phyloP scores from a whole-genome alignment of 108 stramenopile species.

The Nannochloropsis gaditana region DNA sequence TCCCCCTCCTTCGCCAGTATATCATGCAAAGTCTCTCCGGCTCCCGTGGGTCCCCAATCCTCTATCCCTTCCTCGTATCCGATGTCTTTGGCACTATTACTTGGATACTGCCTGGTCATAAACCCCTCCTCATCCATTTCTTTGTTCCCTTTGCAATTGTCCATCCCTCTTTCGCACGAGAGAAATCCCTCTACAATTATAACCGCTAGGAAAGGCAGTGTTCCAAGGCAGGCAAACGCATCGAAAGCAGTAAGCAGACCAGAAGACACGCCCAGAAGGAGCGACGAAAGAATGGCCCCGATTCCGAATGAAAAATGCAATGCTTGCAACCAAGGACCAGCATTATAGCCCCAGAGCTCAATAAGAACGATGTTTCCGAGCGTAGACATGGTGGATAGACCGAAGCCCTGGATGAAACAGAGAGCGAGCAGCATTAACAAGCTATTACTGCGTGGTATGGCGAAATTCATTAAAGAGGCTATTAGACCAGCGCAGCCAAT shows the following conservation, averaged over 20 bases:
- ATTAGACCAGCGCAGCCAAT: background rate
- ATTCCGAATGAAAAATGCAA: conserved; percentile 18
- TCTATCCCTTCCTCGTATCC: background rate
- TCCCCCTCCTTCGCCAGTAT: background rate
- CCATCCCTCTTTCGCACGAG: background rate
- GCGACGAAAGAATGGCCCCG: background rate
- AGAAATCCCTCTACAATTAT: background rate
- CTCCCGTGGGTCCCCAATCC: background rate
- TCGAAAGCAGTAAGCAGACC: background rate
- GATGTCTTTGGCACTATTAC: background rate
- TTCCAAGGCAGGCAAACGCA: background rate
- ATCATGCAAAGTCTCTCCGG: background rate
- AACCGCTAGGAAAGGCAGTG: background rate
- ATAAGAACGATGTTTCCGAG: background rate
- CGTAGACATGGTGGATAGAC: background rate
- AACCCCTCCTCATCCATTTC: background rate
- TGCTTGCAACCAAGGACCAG: background rate
- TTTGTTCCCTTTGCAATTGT: background rate
- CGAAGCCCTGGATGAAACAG: background rate
- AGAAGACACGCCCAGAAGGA: background rate
- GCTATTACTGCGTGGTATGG: background rate
- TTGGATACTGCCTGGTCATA: background rate
- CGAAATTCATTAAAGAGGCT: background rate
- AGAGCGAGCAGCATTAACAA: background rate
- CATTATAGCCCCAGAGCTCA: background rate